Conservation (phyloP, 108 stramenopile species). For the Nitzschia inconspicua region DNA sequence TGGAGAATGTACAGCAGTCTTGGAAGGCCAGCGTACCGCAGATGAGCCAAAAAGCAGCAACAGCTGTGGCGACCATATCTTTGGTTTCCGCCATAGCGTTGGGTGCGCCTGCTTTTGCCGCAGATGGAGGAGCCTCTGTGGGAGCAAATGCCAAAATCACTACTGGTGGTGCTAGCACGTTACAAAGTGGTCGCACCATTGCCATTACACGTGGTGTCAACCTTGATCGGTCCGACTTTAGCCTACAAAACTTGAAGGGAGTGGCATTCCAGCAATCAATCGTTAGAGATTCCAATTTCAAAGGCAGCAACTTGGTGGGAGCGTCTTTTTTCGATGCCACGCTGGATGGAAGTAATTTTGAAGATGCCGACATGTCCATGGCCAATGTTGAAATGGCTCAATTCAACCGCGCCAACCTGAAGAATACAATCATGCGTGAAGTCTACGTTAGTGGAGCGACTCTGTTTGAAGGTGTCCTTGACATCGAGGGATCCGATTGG, state of each 20-base stretch:
- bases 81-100: constrained; percentile 14
- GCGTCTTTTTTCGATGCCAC: constrained; percentile 95
- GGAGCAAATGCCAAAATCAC: constrained; percentile 79
- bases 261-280: constrained; percentile 96
- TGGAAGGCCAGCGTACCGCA: background rate
- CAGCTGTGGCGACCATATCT: background rate
- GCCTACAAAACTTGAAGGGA: constrained; percentile 79
- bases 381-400: constrained; percentile 88
- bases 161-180: constrained; percentile 82
- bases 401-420: constrained; percentile 66
- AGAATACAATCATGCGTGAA: constrained; percentile 85
- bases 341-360: constrained; percentile 85
- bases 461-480: constrained; percentile 78
- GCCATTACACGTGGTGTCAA: constrained; percentile 94
- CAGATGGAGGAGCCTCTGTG: constrained; percentile 42
- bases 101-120: constrained; percentile 22
- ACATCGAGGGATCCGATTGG: constrained; percentile 88
- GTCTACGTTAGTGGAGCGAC: constrained; percentile 91
- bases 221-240: constrained; percentile 79
- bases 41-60: background rate
- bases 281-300: constrained; percentile 87
- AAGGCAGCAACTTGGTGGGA: constrained; percentile 66
- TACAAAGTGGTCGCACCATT: constrained; percentile 84
- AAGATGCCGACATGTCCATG: constrained; percentile 76
- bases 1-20: too few relatives aligned